Evolutionary conservation across 169 alveolate genomes (phyloP).

Genomic region (Plasmodium berghei): DNA sequence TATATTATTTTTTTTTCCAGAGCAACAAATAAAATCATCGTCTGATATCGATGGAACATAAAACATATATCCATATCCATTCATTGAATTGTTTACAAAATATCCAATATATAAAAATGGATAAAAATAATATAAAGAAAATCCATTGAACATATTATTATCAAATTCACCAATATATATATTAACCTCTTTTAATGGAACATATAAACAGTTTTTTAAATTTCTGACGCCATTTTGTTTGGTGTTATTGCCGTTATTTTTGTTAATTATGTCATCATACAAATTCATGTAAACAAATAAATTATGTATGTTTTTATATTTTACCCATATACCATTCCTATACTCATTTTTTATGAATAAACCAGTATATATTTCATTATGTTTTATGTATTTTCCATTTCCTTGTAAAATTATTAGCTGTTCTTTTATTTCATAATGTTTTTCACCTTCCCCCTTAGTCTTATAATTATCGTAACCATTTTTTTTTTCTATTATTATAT

Average conservation of each 20-base stretch:
- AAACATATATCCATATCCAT: slow-evolving; percentile 61
- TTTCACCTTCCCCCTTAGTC: not conserved
- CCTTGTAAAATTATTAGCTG: slow-evolving; percentile 28
- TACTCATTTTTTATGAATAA: slow-evolving; percentile 21
- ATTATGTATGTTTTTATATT: slow-evolving; percentile 59
- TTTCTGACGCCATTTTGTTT: not conserved
- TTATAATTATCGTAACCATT: slow-evolving; percentile 1
- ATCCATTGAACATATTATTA: slow-evolving; percentile 55
- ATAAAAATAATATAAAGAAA: slow-evolving; percentile 34
- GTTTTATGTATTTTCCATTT: slow-evolving; percentile 41
- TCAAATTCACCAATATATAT: slow-evolving; percentile 60
- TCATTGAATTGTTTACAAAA: slow-evolving; percentile 48
- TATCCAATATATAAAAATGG: slow-evolving; percentile 64
- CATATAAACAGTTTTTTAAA: slow-evolving; percentile 36
- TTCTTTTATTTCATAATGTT: not conserved
- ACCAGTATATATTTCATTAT: slow-evolving; percentile 39
- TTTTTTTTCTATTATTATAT: not conserved
- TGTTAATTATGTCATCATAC: slow-evolving; percentile 6
- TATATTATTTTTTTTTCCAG: slow-evolving; percentile 1
- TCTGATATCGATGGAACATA: slow-evolving; percentile 8
- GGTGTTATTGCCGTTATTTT: not conserved
- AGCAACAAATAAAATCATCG: not conserved
- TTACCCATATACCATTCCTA: slow-evolving; percentile 70
- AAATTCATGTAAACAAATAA: slow-evolving; percentile 58
- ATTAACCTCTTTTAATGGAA: slow-evolving; percentile 51